phyloP scores from a whole-genome alignment of 2,329 filamentous ascomycete species.

The Chrysoporthe austroafricana region DNA sequence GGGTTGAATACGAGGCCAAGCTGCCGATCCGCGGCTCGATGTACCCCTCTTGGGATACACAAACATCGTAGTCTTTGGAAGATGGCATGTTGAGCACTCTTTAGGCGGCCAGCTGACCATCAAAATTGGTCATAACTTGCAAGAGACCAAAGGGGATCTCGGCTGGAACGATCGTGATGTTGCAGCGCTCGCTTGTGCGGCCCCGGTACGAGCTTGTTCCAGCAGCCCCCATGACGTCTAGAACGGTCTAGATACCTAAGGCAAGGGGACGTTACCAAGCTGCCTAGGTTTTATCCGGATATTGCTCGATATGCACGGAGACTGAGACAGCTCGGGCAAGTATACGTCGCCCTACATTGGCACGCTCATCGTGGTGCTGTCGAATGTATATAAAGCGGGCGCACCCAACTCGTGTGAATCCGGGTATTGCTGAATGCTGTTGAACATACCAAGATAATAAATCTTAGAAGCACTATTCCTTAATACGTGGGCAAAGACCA shows the following conservation, averaged over 20 bases:
- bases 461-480: neutral
- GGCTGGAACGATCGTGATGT: neutral
- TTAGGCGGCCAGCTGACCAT: slow-evolving; percentile 2
- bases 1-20: slow-evolving; percentile 13
- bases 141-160: neutral
- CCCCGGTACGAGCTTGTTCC: neutral
- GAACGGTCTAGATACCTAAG: neutral
- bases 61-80: neutral
- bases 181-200: neutral
- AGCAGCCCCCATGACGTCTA: slow-evolving; percentile 1
- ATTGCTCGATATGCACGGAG: neutral
- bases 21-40: slow-evolving; percentile 12
- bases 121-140: neutral
- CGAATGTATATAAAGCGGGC: neutral
- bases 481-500: neutral
- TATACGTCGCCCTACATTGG: neutral
- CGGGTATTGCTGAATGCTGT: neutral
- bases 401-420: neutral
- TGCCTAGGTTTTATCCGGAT: neutral
- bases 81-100: neutral
- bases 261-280: slow-evolving; percentile 1
- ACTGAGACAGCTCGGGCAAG: neutral
- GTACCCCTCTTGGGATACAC: neutral
- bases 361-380: neutral
- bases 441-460: neutral